Conservation (phyloP, 805 yeast genomes). For the Candida glaebosa region DNA sequence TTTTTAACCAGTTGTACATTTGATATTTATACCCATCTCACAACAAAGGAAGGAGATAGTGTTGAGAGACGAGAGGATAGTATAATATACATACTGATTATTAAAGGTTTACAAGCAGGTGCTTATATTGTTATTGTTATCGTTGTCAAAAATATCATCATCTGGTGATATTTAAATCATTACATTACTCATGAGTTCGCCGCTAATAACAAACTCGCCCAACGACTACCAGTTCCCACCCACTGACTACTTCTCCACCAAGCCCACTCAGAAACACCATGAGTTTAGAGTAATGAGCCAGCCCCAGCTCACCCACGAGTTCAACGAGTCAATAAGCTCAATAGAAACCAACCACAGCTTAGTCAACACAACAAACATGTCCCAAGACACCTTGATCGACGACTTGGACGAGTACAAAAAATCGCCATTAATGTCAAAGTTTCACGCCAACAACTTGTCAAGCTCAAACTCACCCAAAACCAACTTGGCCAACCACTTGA, state of each 20-base stretch:
- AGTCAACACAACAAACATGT: conserved; percentile 1
- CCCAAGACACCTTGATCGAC: conserved; percentile 8
- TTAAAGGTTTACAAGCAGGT: no score
- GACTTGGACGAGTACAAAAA: not conserved
- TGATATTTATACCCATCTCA: no score
- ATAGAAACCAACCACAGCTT: conserved; percentile 1
- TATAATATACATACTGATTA: no score
- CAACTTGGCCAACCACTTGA: not conserved
- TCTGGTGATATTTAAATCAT: not conserved
- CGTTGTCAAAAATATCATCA: not conserved
- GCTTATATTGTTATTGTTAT: not conserved
- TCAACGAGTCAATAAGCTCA: not conserved
- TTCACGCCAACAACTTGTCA: not conserved
- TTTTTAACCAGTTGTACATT: not conserved
- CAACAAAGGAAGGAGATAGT: no score
- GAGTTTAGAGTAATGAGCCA: not conserved
- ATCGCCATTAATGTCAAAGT: not conserved
- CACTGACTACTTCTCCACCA: conserved; percentile 2
- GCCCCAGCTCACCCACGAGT: conserved; percentile 7
- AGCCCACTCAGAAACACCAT: not conserved
- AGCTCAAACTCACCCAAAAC: not conserved
- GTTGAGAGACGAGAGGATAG: no score
- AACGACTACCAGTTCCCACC: not conserved
- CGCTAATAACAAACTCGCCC: not conserved
- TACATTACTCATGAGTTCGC: not conserved